Evolutionary conservation across 2,329 filamentous ascomycete genomes (phyloP), one percentile per base, ranked within the genome.

Genomic region (Colletotrichum sp.): DNA sequence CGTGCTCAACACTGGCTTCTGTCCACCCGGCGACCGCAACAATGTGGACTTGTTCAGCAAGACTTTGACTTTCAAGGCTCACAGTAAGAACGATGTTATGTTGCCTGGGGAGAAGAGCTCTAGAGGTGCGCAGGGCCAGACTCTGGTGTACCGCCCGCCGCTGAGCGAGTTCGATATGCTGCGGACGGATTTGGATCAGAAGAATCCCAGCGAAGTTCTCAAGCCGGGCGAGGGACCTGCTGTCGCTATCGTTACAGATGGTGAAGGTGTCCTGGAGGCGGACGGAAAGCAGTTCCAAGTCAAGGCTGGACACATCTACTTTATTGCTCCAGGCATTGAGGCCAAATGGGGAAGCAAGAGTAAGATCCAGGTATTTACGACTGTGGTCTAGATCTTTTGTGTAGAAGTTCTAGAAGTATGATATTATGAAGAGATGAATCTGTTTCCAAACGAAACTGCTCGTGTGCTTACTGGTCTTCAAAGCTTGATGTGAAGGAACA

Each of bases 1-100:
- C 73, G 93, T 96, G 3, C 87, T 96, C 66, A 94, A 94, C 82
- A 91, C 91, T 1, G 94, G 94, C 0, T 95, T 96, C 86, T 95
- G 93, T 78, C 93, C 94, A 0, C 87, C 87, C 2, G 89, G 91
- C 0, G 91, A 94, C 62, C 88, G 93, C 15, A 89, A 94, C 80
- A 91, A 87, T 58, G 86, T 92, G 28, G 92, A 94, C 21, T 81
- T 92, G 32, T 95, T 96, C 83, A 87, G 87, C 26, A 85, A 89
- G 5, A 88, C 90, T 2, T 81, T 96, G 21, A 93, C 90, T 0
- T 95, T 95, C 84, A 86, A 87, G 43, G 90, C 92, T 1, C 91
- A 94, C 76, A 87, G 87, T 24, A 84, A 86, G 5, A 84, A 90
- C 4, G 90, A 94, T 70, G 89, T 91, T 3, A 84, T 90, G 6